phyloP scores from a whole-genome alignment of 1,284 basidiomycete species.

The Fomitopsis schrenkii region DNA sequence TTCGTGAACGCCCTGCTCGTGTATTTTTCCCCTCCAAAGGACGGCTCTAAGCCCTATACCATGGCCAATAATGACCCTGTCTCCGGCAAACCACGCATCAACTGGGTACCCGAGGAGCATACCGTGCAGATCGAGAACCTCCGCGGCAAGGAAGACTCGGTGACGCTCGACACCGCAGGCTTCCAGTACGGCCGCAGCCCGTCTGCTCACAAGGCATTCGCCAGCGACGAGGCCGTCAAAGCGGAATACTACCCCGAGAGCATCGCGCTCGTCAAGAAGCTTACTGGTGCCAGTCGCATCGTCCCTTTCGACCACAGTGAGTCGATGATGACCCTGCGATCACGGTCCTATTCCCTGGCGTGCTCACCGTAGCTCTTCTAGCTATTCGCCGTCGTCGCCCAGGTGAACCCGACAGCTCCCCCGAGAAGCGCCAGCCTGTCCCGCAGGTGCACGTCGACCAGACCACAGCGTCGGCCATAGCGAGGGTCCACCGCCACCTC shows the following conservation, averaged over 20 bases:
- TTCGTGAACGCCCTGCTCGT: slow-evolving; percentile 21
- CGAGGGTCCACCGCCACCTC: slow-evolving; percentile 52
- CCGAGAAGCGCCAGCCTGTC: slow-evolving; percentile 47
- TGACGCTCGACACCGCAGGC: slow-evolving; percentile 50
- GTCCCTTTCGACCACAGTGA: slow-evolving; percentile 64
- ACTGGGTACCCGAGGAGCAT: slow-evolving; percentile 39
- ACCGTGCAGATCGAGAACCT: slow-evolving; percentile 49
- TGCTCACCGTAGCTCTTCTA: slow-evolving; percentile 12
- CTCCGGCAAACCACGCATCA: slow-evolving; percentile 37
- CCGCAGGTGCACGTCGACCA: slow-evolving; percentile 50
- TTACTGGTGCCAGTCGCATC: slow-evolving; percentile 56
- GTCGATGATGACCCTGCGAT: slow-evolving; percentile 12
- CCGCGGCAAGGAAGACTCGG: slow-evolving; percentile 45
- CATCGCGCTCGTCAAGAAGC: slow-evolving; percentile 51
- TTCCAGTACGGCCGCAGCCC: slow-evolving; percentile 46
- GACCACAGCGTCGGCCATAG: slow-evolving; percentile 40
- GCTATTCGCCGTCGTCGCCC: slow-evolving; percentile 44
- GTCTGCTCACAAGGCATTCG: slow-evolving; percentile 40
- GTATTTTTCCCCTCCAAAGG: slow-evolving; percentile 29
- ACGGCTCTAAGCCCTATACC: slow-evolving; percentile 29
- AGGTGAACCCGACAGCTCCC: slow-evolving; percentile 33
- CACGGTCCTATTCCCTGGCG: too few species aligned
- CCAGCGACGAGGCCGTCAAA: slow-evolving; percentile 44
- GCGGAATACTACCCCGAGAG: slow-evolving; percentile 59
- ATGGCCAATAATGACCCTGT: slow-evolving; percentile 23